Evolutionary conservation across 2,329 filamentous ascomycete species (phyloP).

Genomic region (Cordyceps militaris): DNA sequence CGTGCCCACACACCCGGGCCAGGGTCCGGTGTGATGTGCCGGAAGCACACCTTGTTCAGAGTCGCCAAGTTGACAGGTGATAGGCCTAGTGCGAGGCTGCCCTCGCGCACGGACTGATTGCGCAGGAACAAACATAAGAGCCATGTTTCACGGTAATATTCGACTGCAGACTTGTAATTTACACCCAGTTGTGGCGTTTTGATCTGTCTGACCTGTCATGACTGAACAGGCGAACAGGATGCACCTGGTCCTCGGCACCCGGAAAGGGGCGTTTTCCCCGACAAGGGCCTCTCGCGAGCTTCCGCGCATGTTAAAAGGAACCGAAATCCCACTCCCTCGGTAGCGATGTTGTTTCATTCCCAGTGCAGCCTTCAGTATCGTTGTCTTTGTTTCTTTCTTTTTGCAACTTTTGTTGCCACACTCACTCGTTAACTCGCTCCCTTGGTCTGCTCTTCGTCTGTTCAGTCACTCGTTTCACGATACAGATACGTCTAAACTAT

Average conservation of each 20-base stretch:
- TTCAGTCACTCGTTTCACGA: slow-evolving; percentile 1
- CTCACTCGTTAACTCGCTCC: slow-evolving; percentile 5
- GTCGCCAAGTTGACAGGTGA: background rate
- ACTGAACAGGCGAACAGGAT: too few relatives aligned
- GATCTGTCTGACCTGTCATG: too few relatives aligned
- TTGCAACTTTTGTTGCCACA: background rate
- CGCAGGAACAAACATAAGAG: slow-evolving; percentile 1
- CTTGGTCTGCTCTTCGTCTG: slow-evolving; percentile 2
- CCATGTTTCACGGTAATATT: slow-evolving; percentile 8
- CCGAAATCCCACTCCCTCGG: background rate
- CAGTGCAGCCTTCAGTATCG: slow-evolving; percentile 2
- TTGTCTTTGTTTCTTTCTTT: slow-evolving; percentile 1
- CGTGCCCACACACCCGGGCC: background rate
- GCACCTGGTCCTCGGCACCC: background rate
- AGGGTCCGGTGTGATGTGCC: slow-evolving; percentile 8
- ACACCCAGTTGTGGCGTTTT: slow-evolving; percentile 7
- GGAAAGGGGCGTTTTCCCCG: background rate
- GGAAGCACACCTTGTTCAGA: background rate
- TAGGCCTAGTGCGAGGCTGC: background rate
- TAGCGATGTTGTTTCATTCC: slow-evolving; percentile 5
- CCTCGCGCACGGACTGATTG: slow-evolving; percentile 6
- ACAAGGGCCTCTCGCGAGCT: background rate
- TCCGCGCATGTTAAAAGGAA: background rate
- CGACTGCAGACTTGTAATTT: background rate
- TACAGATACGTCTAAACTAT: background rate